phyloP scores from a whole-genome alignment of 208 protist genomes.

The Leishmania amazonensis region DNA sequence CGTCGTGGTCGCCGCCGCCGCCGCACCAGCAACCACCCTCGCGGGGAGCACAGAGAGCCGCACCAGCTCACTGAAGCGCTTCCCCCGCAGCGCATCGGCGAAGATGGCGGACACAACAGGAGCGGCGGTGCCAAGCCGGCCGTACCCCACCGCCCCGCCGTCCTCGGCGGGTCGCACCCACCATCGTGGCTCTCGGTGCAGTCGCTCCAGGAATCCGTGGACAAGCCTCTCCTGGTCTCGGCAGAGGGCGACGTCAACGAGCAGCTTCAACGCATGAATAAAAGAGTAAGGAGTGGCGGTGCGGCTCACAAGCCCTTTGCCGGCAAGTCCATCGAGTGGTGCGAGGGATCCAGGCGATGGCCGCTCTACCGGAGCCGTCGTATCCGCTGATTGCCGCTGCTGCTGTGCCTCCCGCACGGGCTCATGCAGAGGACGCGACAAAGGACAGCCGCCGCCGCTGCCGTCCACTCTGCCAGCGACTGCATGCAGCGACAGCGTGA shows the following conservation, averaged over 20 bases:
- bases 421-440: background rate
- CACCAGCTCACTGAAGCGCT: constrained; percentile 56
- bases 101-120: constrained; percentile 47
- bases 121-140: constrained; percentile 42
- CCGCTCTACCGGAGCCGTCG: background rate
- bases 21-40: background rate
- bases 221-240: constrained; percentile 79
- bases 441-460: background rate
- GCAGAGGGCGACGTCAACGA: constrained; percentile 82
- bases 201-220: constrained; percentile 61
- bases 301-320: background rate
- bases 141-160: constrained; percentile 22
- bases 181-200: constrained; percentile 69
- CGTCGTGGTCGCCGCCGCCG: background rate
- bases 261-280: constrained; percentile 49
- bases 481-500: constrained; percentile 20
- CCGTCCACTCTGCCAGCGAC: background rate
- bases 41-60: constrained; percentile 54
- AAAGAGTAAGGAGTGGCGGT: constrained; percentile 27
- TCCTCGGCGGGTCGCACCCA: constrained; percentile 42
- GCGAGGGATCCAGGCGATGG: background rate
- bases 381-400: background rate
- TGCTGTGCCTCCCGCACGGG: background rate
- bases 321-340: background rate
- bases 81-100: constrained; percentile 57